phyloP scores from a whole-genome alignment of 2,329 filamentous ascomycete genomes.

The Huntiella abstrusa region DNA sequence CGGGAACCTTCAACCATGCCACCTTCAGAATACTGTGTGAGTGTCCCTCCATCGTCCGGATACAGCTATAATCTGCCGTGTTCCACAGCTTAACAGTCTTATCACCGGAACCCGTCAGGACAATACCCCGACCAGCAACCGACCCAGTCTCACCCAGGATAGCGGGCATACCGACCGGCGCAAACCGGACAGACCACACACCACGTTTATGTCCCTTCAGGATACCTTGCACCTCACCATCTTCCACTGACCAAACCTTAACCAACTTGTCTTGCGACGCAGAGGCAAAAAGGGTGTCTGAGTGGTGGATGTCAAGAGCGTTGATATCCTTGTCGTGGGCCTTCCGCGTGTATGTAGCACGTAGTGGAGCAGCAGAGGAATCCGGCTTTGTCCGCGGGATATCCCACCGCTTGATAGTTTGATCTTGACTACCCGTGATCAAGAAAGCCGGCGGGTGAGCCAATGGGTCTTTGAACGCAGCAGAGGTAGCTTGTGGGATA shows the following conservation, averaged over 20 bases:
- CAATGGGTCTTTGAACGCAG: constrained; percentile 53
- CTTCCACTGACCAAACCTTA: constrained; percentile 85
- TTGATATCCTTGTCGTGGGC: constrained; percentile 99
- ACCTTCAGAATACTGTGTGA: constrained; percentile 91
- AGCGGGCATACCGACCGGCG: constrained; percentile 55
- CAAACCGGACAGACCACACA: constrained; percentile 89
- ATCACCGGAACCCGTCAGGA: constrained; percentile 84
- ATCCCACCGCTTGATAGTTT: constrained; percentile 90
- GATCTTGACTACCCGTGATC: constrained; percentile 84
- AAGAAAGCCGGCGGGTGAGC: constrained; percentile 68
- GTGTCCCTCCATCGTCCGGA: constrained; percentile 89
- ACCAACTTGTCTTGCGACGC: constrained; percentile 93
- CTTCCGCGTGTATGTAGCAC: constrained; percentile 72
- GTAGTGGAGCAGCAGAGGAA: constrained; percentile 26
- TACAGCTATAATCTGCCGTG: constrained; percentile 74
- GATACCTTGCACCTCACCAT: constrained; percentile 80
- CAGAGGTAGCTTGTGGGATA: constrained; percentile 46
- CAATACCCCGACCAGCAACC: constrained; percentile 58
- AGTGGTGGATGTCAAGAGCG: constrained; percentile 63
- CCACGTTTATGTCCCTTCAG: constrained; percentile 83
- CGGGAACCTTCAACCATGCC: constrained; percentile 53
- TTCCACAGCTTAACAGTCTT: constrained; percentile 95
- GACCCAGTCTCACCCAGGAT: constrained; percentile 54
- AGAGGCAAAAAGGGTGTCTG: constrained; percentile 70
- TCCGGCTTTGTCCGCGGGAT: constrained; percentile 38